phyloP scores from a whole-genome alignment of 257 asterid species.

The Coffea eugenioides region DNA sequence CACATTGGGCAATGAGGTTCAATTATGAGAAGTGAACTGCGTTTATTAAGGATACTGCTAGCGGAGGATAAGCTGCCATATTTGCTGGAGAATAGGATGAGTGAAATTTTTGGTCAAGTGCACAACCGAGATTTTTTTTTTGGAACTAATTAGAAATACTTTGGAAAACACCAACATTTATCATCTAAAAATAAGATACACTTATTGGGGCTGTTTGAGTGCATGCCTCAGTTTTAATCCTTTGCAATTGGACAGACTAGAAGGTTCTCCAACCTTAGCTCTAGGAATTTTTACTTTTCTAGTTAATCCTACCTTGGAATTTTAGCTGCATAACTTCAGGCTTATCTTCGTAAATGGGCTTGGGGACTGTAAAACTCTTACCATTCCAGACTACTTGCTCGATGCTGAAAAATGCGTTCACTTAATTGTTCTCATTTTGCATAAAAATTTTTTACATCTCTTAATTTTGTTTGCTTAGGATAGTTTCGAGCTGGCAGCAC shows the following conservation, averaged over 20 bases:
- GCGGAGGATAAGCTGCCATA: neutral
- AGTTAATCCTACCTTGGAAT: neutral
- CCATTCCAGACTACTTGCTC: neutral
- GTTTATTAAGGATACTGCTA: neutral
- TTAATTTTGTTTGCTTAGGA: neutral
- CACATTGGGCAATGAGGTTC: neutral
- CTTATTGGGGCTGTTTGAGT: neutral
- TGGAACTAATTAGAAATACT: too few relatives aligned
- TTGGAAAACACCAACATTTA: too few relatives aligned
- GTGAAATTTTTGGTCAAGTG: too few relatives aligned
- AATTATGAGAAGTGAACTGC: neutral
- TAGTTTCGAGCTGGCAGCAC: neutral
- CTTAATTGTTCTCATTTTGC: neutral
- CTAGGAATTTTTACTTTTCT: neutral
- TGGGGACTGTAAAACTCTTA: neutral
- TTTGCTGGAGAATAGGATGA: too few relatives aligned
- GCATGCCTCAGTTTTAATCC: neutral
- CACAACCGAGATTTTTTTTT: too few relatives aligned
- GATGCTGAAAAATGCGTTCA: neutral
- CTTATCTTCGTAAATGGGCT: too few relatives aligned
- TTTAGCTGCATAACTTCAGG: neutral
- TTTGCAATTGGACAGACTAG: neutral
- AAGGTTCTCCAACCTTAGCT: neutral
- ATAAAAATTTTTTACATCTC: neutral
- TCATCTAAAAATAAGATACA: too few relatives aligned